These are phyloP conservation scores for Emmonsiellopsis sp. DNA, from an alignment of 2,329 filamentous ascomycete species.

Conservation along the genomic window DNA sequence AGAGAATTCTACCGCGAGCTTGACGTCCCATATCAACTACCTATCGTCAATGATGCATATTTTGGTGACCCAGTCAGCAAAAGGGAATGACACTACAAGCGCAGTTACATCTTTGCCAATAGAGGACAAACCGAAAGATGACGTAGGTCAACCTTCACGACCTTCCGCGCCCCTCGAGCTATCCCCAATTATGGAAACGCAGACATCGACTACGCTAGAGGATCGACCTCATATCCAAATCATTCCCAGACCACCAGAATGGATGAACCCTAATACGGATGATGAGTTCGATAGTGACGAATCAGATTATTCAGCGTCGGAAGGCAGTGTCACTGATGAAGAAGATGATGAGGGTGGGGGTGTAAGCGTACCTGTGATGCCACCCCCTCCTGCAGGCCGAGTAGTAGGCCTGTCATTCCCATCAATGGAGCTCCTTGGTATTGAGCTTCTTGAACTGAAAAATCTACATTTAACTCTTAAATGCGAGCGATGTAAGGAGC, in stretches of 20 bases:
- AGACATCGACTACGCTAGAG: slow-evolving; percentile 17
- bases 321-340: slow-evolving; percentile 31
- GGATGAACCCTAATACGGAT: slow-evolving; percentile 39
- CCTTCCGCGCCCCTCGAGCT: slow-evolving; percentile 5
- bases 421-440: slow-evolving; percentile 63
- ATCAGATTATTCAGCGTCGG: slow-evolving; percentile 37
- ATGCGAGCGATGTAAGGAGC: slow-evolving; percentile 69
- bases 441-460: slow-evolving; percentile 64
- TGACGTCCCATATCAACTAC: slow-evolving; percentile 69
- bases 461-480: slow-evolving; percentile 63
- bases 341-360: slow-evolving; percentile 34
- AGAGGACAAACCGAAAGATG: background rate
- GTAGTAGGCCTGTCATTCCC: slow-evolving; percentile 76
- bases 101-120: slow-evolving; percentile 1
- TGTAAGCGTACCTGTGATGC: slow-evolving; percentile 23
- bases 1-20: slow-evolving; percentile 50
- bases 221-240: slow-evolving; percentile 59
- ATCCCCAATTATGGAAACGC: slow-evolving; percentile 5
- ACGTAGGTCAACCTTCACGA: background rate
- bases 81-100: slow-evolving; percentile 13
- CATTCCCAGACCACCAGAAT: slow-evolving; percentile 71
- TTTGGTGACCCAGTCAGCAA: slow-evolving; percentile 50
- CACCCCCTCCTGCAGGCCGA: slow-evolving; percentile 44
- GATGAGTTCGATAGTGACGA: slow-evolving; percentile 28
- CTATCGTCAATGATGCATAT: slow-evolving; percentile 61